Evolutionary conservation across 805 yeast genomes (phyloP), one percentile per base, ranked within the genome.

Genomic region (Cyberlindnera galapagoensis): DNA sequence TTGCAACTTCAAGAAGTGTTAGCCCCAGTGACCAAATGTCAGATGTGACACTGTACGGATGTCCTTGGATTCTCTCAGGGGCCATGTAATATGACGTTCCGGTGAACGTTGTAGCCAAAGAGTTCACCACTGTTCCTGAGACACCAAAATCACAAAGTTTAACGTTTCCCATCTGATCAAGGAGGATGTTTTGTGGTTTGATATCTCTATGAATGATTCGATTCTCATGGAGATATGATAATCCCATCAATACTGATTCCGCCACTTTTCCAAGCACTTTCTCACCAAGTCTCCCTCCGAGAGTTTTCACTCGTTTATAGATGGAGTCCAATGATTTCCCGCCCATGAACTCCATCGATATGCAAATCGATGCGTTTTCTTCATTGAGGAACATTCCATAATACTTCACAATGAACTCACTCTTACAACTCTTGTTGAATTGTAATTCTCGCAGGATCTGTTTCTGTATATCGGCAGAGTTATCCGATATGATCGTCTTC

Each of bases 71-170:
- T 47, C 98, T 70, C 57, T 92, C 98, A 0, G 98, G 98, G 0
- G 98, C 97, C 98, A 92, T 92, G 57, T 92, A 92, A 54, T 85
- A 90, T 9, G 95, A 88, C 0, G 98, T 92, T 3, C 98, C 98
- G 0, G 96, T 92, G 52, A 88, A 92, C 0, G 98, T 92, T 2
- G 95, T 85, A 2, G 97, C 97, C 28, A 92, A 64, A 0, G 96
- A 86, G 56, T 92, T 82, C 20, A 90, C 95, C 13, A 92, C 95
- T 51, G 86, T 96, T 9, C 98, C 98, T 52, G 94, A 80, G 18
- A 92, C 98, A 14, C 98, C 98, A 62, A 92, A 92, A 60, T 92
- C 98, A 60, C 97, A 90, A 32, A 92, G 63, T 55, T 92, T 92
- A 31, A 90, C 88, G 50, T 82, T 79, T 3, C 98, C 98, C 13